Percentiles rank a stretch among this genome's conserved stretches.
These are phyloP conservation scores for Sarcodon aspratus DNA, from an alignment of 768 basidiomycete genomes.

Conservation along the genomic window DNA sequence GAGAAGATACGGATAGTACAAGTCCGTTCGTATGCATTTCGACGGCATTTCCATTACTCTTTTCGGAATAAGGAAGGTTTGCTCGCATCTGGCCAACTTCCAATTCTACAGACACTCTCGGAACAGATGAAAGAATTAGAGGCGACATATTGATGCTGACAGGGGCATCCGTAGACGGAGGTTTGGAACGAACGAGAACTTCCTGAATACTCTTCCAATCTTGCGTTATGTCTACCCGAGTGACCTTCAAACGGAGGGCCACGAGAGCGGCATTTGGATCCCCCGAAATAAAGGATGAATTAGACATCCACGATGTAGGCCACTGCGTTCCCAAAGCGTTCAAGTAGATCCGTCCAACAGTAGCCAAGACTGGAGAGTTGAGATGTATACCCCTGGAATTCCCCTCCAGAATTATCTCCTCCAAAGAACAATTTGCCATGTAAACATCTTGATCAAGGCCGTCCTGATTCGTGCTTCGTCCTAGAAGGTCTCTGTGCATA, in stretches of 20 bases:
- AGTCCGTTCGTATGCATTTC: neutral
- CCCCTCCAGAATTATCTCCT: conserved; percentile 35
- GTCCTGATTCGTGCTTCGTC: conserved; percentile 19
- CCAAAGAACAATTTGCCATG: conserved; percentile 29
- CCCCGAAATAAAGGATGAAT: conserved; percentile 36
- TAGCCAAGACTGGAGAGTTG: conserved; percentile 25
- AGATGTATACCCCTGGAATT: conserved; percentile 9
- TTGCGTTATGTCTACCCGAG: neutral
- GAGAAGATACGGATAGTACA: neutral
- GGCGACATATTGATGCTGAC: neutral
- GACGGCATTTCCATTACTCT: neutral
- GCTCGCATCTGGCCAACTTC: neutral
- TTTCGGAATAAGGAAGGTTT: neutral
- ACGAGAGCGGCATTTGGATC: conserved; percentile 52
- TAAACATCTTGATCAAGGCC: conserved; percentile 31
- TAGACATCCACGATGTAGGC: conserved; percentile 44
- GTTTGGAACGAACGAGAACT: neutral
- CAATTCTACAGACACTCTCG: neutral
- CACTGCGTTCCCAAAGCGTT: conserved; percentile 43
- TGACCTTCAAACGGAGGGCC: conserved; percentile 30
- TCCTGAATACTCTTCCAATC: neutral
- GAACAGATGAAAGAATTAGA: neutral
- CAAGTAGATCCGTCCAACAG: conserved; percentile 27
- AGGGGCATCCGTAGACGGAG: neutral
- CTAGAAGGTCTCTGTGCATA: conserved; percentile 44